A percentile compares a stretch with the other conserved stretches of the same genome.
These are phyloP conservation scores for Phytophthora pisi DNA, from an alignment of 352 stramenopile species.

Conservation along the genomic window DNA sequence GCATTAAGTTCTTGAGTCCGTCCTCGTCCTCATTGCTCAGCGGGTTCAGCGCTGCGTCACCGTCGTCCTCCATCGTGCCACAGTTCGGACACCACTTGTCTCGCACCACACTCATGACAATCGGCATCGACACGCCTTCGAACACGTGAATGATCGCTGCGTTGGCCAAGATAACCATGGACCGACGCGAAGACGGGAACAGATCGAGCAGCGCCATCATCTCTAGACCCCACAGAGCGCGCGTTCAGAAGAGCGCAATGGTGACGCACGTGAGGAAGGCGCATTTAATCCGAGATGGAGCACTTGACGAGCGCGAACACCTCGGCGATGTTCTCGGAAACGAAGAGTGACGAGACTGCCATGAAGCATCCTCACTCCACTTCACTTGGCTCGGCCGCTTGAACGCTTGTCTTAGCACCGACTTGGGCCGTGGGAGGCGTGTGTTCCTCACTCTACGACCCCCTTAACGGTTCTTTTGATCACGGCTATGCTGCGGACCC, in stretches of 20 bases:
- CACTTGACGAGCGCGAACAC: constrained; percentile 51
- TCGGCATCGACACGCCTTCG: constrained; percentile 88
- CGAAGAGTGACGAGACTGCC: constrained; percentile 50
- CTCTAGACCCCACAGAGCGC: constrained; percentile 52
- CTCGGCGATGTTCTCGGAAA: constrained; percentile 50
- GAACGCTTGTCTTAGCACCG: too few species aligned
- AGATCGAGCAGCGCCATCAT: constrained; percentile 79
- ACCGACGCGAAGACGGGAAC: constrained; percentile 70
- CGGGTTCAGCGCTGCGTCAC: constrained; percentile 49
- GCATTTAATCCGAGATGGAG: constrained; percentile 39
- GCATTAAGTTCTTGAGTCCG: constrained; percentile 56
- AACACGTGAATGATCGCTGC: constrained; percentile 87
- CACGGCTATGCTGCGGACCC: too few species aligned
- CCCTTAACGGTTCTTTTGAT: too few species aligned
- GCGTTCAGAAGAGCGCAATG: constrained; percentile 62
- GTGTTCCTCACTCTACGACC: too few species aligned
- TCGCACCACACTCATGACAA: constrained; percentile 87
- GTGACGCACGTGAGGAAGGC: constrained; percentile 62
- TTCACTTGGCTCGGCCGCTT: too few species aligned
- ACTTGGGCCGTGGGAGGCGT: too few species aligned
- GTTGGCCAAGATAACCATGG: constrained; percentile 84
- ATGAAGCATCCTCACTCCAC: constrained; percentile 32
- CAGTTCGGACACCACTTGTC: constrained; percentile 85
- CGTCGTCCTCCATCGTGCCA: constrained; percentile 52
- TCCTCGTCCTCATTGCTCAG: constrained; percentile 46